Evolutionary conservation across 225 moss, liverwort and hornwort genomes (phyloP), one percentile per base, ranked within the genome.

Genomic region (Polytrichum commune): DNA sequence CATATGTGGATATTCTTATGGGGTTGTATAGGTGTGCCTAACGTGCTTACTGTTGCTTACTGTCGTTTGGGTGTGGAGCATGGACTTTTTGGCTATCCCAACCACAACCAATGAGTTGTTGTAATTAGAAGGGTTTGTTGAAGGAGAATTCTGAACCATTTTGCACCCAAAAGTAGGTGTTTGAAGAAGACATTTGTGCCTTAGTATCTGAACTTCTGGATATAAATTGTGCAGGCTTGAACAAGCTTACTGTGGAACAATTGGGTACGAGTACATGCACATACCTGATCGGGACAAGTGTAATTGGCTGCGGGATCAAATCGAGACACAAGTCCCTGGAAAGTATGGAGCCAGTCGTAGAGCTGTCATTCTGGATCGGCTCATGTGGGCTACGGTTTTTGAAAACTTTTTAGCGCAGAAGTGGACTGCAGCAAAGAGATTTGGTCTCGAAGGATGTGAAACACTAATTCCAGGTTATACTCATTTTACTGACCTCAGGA

Each of bases 211-310:
- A 46, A 16, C 46, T 46, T 46, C 46, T 46, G 13, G 46, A 46
- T 16, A 4, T 46, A 46, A 46, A n/a, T 60, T 46, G 46, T 57
- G n/a, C 83, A 87, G 91, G 78, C 77, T 98, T 63, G 98, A 95
- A 73, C 85, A 83, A 74, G 91, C 95, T 1, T 98, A 98, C 63
- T 89, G 91, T 71, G 93, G 98, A 54, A 95, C 95, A 8, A 95
- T 91, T 38, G 98, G 97, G 18, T 97, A 92, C 66, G 97, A 95
- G 68, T 98, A 95, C 67, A 98, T 98, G 98, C 98, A 98, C 80
- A 98, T 98, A 56, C 79, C 90, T 55, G 88, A 90, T n/a, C 77
- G 98, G 33, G 93, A 95, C 30, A 87, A 86, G 79, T 98, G 98
- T 77, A 98, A 98, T 61, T 98, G 98, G 98, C 63, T 98, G 80